Conservation (phyloP, 257 asterid genomes). For the Henckelia pumila region DNA sequence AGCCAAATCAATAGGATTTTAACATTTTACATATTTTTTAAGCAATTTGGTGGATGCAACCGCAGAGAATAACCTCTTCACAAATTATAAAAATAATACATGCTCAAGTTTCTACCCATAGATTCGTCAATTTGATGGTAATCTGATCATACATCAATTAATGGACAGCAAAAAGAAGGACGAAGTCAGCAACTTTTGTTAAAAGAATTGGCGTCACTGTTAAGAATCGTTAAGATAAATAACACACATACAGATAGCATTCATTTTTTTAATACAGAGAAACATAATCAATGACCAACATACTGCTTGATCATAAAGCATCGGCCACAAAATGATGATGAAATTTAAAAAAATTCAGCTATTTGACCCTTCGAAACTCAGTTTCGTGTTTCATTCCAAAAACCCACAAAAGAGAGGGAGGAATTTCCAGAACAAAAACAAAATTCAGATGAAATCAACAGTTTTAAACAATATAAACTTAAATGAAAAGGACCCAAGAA, state of each 20-base stretch:
- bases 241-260: neutral
- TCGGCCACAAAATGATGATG: constrained; percentile 19
- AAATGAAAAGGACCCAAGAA: constrained; percentile 2
- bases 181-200: neutral
- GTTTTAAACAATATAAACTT: constrained; percentile 7
- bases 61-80: neutral
- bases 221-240: neutral
- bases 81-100: neutral
- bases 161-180: neutral
- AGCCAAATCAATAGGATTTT: neutral
- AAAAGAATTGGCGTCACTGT: neutral
- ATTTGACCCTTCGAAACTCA: constrained; percentile 10
- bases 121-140: neutral
- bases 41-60: neutral
- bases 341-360: neutral
- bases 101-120: neutral
- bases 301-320: neutral
- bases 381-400: constrained; percentile 9
- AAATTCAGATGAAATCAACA: constrained; percentile 6
- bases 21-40: neutral
- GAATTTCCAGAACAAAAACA: constrained; percentile 8
- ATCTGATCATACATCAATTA: neutral
- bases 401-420: neutral
- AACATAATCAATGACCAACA: neutral
- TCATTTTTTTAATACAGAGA: neutral